Evolutionary conservation across 2,329 filamentous ascomycete species (phyloP), one percentile per base, ranked within the genome.

Genomic region (Cytospora schulzeri): DNA sequence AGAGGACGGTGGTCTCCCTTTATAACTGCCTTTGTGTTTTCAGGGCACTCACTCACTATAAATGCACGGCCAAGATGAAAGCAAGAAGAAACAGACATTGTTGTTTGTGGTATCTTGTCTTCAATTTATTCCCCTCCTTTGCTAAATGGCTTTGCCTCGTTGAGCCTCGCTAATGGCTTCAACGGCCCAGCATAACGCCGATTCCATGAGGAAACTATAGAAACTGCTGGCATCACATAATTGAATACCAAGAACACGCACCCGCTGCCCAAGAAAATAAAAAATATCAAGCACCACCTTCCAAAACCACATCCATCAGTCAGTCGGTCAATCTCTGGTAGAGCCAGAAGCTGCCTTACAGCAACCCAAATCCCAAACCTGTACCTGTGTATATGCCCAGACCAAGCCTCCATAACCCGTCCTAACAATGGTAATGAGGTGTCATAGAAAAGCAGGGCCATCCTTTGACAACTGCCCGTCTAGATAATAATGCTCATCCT

Each of bases 241-340:
- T 28, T 53, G 15, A 26, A 12, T 26, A 53, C n/a, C 60, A 41
- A 19, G 17, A 56, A 56, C n/a, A n/a, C 52, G 60, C 60, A 50
- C 53, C 22, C 52, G 59, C 59, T 38, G 15, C 38, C 60, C 41
- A 56, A 50, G n/a, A n/a, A n/a, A n/a, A n/a, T n/a, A n/a, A n/a
- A n/a, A 50, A 8, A 22, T 24, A 26, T 33, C 38, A 51, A 33
- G 31, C 28, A 35, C 31, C 52, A 33, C 19, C 9, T 33, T 48
- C 19, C 2, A 24, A 48, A 9, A n/a, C 45, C n/a, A 11, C 12
- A 11, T 15, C 41, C 45, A n/a, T 24, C n/a, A 22, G 19, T 22
- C 41, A 45, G 22, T 8, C 45, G 9, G 29, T 31, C 29, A 31
- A 31, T 31, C 29, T 31, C 14, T 14, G 22, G 45, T 4, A 24